Evolutionary conservation across 2,329 filamentous ascomycete genomes (phyloP).

Genomic region (Diaporthe batatas): DNA sequence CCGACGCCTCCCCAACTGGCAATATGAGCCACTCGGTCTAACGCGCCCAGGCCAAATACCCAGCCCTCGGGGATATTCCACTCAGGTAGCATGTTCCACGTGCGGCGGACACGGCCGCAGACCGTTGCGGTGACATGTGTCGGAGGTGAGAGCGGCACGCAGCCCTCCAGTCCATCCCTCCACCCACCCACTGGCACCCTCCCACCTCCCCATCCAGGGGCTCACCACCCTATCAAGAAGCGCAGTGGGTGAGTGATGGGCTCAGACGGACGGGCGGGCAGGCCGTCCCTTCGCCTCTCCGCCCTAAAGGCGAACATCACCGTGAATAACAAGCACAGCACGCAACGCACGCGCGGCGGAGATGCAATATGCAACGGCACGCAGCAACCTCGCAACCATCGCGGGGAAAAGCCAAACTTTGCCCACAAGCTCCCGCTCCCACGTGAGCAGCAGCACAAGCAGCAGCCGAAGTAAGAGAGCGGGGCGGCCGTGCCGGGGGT

Average conservation of each 20-base stretch:
- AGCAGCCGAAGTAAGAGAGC: neutral
- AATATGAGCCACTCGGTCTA: neutral
- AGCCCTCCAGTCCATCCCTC: no score
- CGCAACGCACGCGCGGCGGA: neutral
- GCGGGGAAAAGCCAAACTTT: neutral
- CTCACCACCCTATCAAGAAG: neutral
- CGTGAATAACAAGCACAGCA: neutral
- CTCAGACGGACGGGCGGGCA: neutral
- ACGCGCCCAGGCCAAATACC: neutral
- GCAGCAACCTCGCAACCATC: neutral
- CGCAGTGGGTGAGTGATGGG: no score
- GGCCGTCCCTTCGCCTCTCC: no score
- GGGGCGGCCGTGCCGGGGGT: neutral
- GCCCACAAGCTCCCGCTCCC: constrained; percentile 23
- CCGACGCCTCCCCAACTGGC: neutral
- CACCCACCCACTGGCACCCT: neutral
- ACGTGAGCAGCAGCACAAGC: constrained; percentile 13
- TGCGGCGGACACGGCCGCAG: constrained; percentile 19
- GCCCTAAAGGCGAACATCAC: neutral
- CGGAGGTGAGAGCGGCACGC: neutral
- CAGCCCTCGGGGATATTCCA: constrained; percentile 8
- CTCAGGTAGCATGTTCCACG: constrained; percentile 7
- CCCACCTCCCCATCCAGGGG: no score
- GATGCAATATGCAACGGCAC: constrained; percentile 9
- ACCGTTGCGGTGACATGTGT: constrained; percentile 16